Evolutionary conservation across 139 green algal genomes (phyloP).

Genomic region (Chlorella sp.): DNA sequence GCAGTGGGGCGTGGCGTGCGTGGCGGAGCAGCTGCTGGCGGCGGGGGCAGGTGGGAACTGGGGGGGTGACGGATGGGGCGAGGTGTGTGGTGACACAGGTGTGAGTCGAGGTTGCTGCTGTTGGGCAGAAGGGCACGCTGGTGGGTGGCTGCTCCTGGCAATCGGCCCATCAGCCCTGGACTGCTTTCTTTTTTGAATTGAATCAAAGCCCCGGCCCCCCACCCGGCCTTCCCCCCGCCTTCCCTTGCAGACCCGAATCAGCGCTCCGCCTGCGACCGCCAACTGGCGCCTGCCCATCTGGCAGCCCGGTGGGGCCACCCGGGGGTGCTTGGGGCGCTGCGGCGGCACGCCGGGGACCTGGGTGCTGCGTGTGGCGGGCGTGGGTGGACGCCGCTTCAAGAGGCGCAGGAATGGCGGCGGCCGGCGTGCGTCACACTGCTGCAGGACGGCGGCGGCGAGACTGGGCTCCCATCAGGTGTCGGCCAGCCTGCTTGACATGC

Average conservation of each 20-base stretch:
- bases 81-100: too few relatives aligned
- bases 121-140: background rate
- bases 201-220: too few relatives aligned
- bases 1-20: conserved; percentile 38
- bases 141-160: background rate
- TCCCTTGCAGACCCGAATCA: conserved; percentile 32
- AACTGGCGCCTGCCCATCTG: conserved; percentile 21
- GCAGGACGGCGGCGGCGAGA: background rate
- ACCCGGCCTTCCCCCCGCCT: background rate
- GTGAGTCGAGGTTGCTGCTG: too few relatives aligned
- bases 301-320: conserved; percentile 34
- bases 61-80: background rate
- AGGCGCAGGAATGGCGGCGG: conserved; percentile 32
- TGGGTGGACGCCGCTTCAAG: conserved; percentile 7
- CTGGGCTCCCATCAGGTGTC: too few relatives aligned
- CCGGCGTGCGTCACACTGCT: background rate
- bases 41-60: conserved; percentile 1
- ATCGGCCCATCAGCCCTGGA: too few relatives aligned
- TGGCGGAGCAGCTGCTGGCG: conserved; percentile 11
- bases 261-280: background rate
- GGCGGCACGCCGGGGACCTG: conserved; percentile 6
- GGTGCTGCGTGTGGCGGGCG: background rate
- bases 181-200: too few relatives aligned
- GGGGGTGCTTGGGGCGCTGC: conserved; percentile 15
- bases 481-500: too few relatives aligned